Evolutionary conservation across 306 rosid genomes (phyloP).

Genomic region (Cucurbita maxima): DNA sequence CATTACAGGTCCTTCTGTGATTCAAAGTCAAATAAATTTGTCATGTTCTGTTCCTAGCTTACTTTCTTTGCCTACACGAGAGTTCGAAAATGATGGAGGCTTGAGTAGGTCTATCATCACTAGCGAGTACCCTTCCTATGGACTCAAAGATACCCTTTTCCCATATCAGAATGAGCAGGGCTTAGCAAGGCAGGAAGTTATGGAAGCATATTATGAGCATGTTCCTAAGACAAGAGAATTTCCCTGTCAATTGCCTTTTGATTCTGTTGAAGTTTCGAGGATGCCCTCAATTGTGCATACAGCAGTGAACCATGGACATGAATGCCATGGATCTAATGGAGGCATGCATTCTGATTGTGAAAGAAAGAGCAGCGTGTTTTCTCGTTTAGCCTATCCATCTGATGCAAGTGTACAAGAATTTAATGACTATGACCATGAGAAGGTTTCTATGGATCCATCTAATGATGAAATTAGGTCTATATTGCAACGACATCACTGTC

Average conservation of each 20-base stretch:
- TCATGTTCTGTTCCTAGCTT: constrained; percentile 8
- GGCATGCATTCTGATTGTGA: background rate
- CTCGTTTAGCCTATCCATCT: background rate
- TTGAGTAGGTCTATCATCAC: constrained; percentile 7
- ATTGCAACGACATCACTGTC: constrained; percentile 12
- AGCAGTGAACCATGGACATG: constrained; percentile 14
- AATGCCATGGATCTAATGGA: constrained; percentile 12
- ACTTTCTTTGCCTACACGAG: constrained; percentile 10
- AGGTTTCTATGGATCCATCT: constrained; percentile 11
- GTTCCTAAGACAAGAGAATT: background rate
- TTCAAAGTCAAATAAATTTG: constrained; percentile 6
- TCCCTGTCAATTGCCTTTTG: background rate
- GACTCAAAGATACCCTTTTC: constrained; percentile 6
- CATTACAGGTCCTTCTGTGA: constrained; percentile 11
- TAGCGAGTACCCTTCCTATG: constrained; percentile 8
- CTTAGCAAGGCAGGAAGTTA: constrained; percentile 12
- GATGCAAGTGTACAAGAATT: background rate
- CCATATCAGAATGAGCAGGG: constrained; percentile 13
- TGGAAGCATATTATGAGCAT: background rate
- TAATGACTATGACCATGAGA: constrained; percentile 7
- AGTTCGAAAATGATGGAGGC: constrained; percentile 17
- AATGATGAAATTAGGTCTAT: constrained; percentile 28
- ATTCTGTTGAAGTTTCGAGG: constrained; percentile 8
- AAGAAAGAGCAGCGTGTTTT: constrained; percentile 2
- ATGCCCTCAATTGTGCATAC: background rate